Percentiles rank a stretch among this genome's conserved stretches.
These are phyloP conservation scores for Noccaea caerulescens DNA, from an alignment of 345 rosid species.

Conservation along the genomic window DNA sequence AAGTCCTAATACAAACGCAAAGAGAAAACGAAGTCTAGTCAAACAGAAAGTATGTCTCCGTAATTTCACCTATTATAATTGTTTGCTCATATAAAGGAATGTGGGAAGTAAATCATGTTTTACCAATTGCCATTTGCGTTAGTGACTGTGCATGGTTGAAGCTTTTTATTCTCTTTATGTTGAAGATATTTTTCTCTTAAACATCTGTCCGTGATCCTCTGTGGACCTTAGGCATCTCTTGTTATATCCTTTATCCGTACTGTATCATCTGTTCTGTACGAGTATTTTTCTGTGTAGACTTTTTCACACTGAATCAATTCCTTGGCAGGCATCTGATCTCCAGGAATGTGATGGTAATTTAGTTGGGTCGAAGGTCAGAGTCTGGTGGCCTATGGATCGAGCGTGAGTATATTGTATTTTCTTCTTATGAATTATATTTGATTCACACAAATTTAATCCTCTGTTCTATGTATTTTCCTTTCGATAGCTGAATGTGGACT, in stretches of 20 bases:
- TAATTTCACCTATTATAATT: conserved; percentile 1
- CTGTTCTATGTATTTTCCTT: conserved; percentile 17
- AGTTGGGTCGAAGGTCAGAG: conserved; percentile 76
- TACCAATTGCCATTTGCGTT: conserved; percentile 27
- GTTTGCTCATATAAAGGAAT: conserved; percentile 18
- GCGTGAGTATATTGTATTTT: conserved; percentile 48
- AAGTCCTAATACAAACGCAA: conserved; percentile 59
- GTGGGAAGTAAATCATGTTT: neutral
- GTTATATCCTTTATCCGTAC: neutral
- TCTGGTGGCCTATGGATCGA: conserved; percentile 94
- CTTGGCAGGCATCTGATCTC: conserved; percentile 60
- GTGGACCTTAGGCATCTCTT: neutral
- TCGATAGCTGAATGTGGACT: conserved; percentile 22
- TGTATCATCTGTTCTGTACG: conserved; percentile 12
- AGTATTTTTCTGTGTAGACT: neutral
- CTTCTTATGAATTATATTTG: conserved; percentile 9
- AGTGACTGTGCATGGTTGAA: conserved; percentile 20
- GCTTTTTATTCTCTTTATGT: conserved; percentile 18
- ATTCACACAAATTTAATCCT: neutral
- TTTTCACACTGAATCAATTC: conserved; percentile 36
- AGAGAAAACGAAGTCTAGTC: conserved; percentile 62
- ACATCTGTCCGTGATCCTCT: neutral
- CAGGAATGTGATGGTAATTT: conserved; percentile 53
- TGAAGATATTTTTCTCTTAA: conserved; percentile 9
- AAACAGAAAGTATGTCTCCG: conserved; percentile 58